These are phyloP conservation scores for Pseudogymnoascus sp. DNA, from an alignment of 2,329 filamentous ascomycete genomes.

Conservation along the genomic window DNA sequence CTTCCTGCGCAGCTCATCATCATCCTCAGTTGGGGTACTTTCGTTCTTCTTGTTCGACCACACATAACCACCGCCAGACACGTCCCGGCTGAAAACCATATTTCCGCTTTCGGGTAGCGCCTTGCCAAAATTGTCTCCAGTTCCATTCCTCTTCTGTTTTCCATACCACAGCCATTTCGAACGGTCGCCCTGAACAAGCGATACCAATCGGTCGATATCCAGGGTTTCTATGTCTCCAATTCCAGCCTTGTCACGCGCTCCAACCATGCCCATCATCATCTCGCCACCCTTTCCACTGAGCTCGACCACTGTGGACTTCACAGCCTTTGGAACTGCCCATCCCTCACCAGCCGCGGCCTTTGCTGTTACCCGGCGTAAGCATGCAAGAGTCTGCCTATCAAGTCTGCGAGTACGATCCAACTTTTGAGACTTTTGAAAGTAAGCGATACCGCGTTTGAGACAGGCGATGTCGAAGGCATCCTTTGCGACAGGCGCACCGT, in stretches of 20 bases:
- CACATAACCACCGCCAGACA: conserved; percentile 34
- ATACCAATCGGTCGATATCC: conserved; percentile 76
- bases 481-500: conserved; percentile 75
- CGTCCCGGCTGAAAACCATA: conserved; percentile 49
- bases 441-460: conserved; percentile 74
- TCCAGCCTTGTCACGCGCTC: conserved; percentile 70
- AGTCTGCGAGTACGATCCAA: conserved; percentile 68
- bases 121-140: conserved; percentile 37
- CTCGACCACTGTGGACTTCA: conserved; percentile 92
- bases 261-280: conserved; percentile 91
- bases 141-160: conserved; percentile 61
- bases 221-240: conserved; percentile 89
- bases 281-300: conserved; percentile 90
- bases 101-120: conserved; percentile 38
- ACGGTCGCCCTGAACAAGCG: conserved; percentile 69
- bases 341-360: conserved; percentile 84
- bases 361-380: conserved; percentile 72
- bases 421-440: conserved; percentile 86
- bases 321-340: conserved; percentile 86
- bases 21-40: conserved; percentile 44
- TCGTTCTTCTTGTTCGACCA: conserved; percentile 42
- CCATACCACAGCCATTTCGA: conserved; percentile 94
- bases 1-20: conserved; percentile 32
- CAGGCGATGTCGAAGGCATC: conserved; percentile 81
- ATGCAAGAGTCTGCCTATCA: conserved; percentile 74